phyloP scores from a whole-genome alignment of 371 early-diverging fungal genomes.

The Mucor ambiguus region DNA sequence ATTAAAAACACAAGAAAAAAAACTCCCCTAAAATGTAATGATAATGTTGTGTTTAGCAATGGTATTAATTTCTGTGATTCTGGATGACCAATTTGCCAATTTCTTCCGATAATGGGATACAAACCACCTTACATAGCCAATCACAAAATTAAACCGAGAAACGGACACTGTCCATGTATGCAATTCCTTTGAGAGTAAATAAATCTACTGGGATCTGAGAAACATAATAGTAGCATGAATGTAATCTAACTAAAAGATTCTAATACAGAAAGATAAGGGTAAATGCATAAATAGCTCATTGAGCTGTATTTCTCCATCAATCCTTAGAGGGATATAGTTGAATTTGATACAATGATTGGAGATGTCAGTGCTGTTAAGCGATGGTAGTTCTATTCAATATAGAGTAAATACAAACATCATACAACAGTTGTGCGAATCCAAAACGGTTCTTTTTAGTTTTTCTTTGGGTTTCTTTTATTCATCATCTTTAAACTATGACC shows the following conservation, averaged over 20 bases:
- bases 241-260: not conserved
- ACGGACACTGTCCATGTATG: not conserved
- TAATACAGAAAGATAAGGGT: not conserved
- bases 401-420: not conserved
- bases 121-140: not conserved
- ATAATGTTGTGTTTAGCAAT: not conserved
- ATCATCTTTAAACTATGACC: not conserved
- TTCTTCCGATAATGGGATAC: not conserved
- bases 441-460: not conserved
- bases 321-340: not conserved
- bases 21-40: not conserved
- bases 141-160: not conserved
- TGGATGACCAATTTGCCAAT: not conserved
- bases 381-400: not conserved
- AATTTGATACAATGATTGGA: not conserved
- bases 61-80: slow-evolving; percentile 1
- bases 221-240: not conserved
- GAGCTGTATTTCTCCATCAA: not conserved
- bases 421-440: not conserved
- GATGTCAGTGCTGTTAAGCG: not conserved
- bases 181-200: not conserved
- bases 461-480: not conserved
- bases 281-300: not conserved
- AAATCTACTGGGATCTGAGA: not conserved
- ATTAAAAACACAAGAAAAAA: not conserved